Percentiles rank a stretch among this genome's conserved stretches.
phyloP scores from a whole-genome alignment of 1,139 yeast species.

The Magnusiomyces suaveolens region DNA sequence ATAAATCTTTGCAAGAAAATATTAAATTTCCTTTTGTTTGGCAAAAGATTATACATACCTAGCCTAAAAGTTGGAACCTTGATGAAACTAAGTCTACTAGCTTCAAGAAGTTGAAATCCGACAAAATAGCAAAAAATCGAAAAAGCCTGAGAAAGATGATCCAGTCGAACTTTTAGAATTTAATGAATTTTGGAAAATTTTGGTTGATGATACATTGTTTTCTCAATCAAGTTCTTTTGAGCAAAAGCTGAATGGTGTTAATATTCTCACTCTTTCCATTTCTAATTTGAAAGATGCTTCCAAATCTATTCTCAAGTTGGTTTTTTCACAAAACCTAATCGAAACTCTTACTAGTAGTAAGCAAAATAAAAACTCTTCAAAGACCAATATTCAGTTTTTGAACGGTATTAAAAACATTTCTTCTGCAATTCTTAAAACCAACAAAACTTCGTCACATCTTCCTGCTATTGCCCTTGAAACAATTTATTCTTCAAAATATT shows the following conservation, averaged over 20 bases:
- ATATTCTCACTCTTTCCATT: slow-evolving; percentile 47
- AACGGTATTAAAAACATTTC: slow-evolving; percentile 31
- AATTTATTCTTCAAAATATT: slow-evolving; percentile 44
- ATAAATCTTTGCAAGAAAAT: slow-evolving; percentile 23
- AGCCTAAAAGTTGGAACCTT: neutral
- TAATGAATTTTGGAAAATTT: slow-evolving; percentile 69
- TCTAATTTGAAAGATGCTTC: slow-evolving; percentile 24
- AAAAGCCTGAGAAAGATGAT: slow-evolving; percentile 6
- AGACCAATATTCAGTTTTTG: slow-evolving; percentile 28
- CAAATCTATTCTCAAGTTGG: slow-evolving; percentile 29
- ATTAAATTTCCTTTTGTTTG: neutral
- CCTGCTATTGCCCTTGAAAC: slow-evolving; percentile 42
- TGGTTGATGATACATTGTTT: slow-evolving; percentile 73
- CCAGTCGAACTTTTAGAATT: slow-evolving; percentile 27
- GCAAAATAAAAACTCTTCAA: neutral
- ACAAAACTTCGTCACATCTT: slow-evolving; percentile 36
- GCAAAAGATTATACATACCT: neutral
- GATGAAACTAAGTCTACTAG: neutral
- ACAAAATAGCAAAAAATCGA: neutral
- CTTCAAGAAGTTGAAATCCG: slow-evolving; percentile 26
- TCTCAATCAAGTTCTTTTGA: slow-evolving; percentile 71
- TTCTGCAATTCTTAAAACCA: slow-evolving; percentile 35
- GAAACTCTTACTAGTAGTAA: neutral
- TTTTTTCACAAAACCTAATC: slow-evolving; percentile 40
- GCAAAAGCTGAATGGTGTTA: slow-evolving; percentile 80